Conservation (phyloP, 2,329 filamentous ascomycete genomes). For the Aspergillus pseudoterreus region DNA sequence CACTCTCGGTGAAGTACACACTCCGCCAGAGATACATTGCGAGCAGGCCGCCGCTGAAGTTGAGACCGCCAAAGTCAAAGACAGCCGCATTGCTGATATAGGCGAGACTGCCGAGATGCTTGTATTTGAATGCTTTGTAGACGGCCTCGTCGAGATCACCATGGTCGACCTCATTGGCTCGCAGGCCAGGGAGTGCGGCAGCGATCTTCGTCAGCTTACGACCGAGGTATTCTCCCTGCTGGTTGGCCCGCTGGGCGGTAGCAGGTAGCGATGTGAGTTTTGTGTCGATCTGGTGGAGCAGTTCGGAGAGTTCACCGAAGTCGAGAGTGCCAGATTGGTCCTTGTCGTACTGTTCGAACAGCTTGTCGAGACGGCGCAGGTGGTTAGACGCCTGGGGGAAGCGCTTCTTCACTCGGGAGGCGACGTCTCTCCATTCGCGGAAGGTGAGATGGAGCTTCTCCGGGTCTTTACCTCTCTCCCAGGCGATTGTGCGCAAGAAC, state of each 20-base stretch:
- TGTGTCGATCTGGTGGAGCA: conserved; percentile 86
- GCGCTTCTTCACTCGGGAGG: conserved; percentile 75
- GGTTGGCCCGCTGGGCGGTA: conserved; percentile 92
- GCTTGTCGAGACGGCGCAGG: conserved; percentile 80
- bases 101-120: conserved; percentile 83
- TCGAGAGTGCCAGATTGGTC: conserved; percentile 91
- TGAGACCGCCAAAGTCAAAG: conserved; percentile 82
- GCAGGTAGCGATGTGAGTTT: conserved; percentile 93
- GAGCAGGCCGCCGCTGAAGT: conserved; percentile 75
- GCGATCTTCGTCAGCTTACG: conserved; percentile 92
- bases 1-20: conserved; percentile 96
- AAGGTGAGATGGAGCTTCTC: conserved; percentile 85
- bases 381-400: conserved; percentile 90
- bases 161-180: conserved; percentile 75
- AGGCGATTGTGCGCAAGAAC: conserved; percentile 84
- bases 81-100: conserved; percentile 96
- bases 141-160: conserved; percentile 88
- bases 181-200: conserved; percentile 68
- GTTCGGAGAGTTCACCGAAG: conserved; percentile 84
- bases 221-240: conserved; percentile 89
- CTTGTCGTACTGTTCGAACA: conserved; percentile 89
- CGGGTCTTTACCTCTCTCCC: conserved; percentile 86
- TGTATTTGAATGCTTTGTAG: conserved; percentile 93
- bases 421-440: conserved; percentile 81
- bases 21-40: conserved; percentile 96